Evolutionary conservation across 139 green algal species (phyloP), one percentile per base, ranked within the genome.

Genomic region (Tetradesmus obliquus): DNA sequence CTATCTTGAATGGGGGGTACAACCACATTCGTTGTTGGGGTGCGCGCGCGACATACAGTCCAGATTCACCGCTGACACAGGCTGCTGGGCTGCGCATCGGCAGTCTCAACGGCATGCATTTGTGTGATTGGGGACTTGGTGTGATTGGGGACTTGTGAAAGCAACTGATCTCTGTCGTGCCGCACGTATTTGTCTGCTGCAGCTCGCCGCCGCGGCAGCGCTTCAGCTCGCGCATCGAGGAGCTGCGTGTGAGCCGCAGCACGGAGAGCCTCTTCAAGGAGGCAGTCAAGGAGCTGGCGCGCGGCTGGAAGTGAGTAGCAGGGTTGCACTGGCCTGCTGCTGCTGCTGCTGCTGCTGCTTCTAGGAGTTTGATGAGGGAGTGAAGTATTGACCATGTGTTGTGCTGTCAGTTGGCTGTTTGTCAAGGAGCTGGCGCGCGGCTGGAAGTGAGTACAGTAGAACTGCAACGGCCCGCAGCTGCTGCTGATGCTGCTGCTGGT

Each of bases 201-300:
- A 83, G 86, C 55, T 84, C 86, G 9, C 86, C 53, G n/a, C 71
- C 51, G 45, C 82, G 55, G n/a, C 17, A 72, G 55, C 72, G 72
- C 74, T 85, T 62, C 87, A 86, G 87, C 71, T 79, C 79, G 22
- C 22, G 55, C 4, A 10, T 83, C 0, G 62, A 81, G 2, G 32
- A 92, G 17, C 32, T 88, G 24, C 60, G 58, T 5, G 32, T 92
- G 12, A 22, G 66, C 5, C 69, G 60, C 19, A 17, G 76, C 24
- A 88, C 62, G 19, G 60, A 79, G 17, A 22, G 45, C 20, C 22
- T 83, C 1, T 92, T 92, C 15, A 72, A 55, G 17, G 88, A 88
- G 15, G 80, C 88, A 9, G 80, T 84, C 3, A n/a, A 76, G n/a
- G 66, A 58, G 55, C 60, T 92, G 20, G 69, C 86, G 4, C 86